These are phyloP conservation scores for Ogataea trehalophila DNA, from an alignment of 805 yeast genomes.

Conservation along the genomic window DNA sequence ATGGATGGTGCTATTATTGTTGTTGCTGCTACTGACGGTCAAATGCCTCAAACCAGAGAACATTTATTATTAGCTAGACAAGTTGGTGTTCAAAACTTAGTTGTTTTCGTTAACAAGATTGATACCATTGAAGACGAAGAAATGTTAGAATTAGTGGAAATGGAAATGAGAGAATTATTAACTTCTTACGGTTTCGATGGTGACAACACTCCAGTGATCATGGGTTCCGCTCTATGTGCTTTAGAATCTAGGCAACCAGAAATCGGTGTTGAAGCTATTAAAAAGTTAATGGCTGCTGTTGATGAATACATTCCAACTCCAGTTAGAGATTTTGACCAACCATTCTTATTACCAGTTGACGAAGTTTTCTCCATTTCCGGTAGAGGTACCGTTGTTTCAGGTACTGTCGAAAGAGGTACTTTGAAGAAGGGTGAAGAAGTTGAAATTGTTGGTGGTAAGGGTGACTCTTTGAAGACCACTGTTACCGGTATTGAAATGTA, in stretches of 20 bases:
- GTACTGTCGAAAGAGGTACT: conserved; percentile 98
- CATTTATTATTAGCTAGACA: conserved; percentile 97
- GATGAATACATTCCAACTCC: conserved; percentile 97
- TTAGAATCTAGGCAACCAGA: conserved; percentile 84
- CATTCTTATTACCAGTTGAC: conserved; percentile 96
- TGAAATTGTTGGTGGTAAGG: conserved; percentile 91
- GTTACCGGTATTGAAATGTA: conserved; percentile 99
- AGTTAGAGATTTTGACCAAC: conserved; percentile 89
- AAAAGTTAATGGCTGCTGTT: conserved; percentile 82
- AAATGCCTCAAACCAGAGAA: conserved; percentile 99
- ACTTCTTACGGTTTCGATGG: conserved; percentile 93
- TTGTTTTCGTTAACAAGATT: conserved; percentile 96
- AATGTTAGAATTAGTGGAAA: conserved; percentile 98
- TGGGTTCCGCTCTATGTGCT: conserved; percentile 99
- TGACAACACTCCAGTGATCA: conserved; percentile 93
- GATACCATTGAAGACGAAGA: conserved; percentile 98
- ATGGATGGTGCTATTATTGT: conserved; percentile 99
- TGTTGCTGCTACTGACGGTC: conserved; percentile 98
- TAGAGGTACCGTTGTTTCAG: conserved; percentile 99
- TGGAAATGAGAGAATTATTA: conserved; percentile 99
- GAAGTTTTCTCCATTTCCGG: conserved; percentile 98
- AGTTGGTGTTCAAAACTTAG: conserved; percentile 97
- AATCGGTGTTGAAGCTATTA: conserved; percentile 83
- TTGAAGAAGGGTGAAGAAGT: conserved; percentile 98
- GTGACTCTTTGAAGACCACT: conserved; percentile 82